Conservation (phyloP, 192 early-diverging fungal species). For the Neocallimastix lanati region DNA sequence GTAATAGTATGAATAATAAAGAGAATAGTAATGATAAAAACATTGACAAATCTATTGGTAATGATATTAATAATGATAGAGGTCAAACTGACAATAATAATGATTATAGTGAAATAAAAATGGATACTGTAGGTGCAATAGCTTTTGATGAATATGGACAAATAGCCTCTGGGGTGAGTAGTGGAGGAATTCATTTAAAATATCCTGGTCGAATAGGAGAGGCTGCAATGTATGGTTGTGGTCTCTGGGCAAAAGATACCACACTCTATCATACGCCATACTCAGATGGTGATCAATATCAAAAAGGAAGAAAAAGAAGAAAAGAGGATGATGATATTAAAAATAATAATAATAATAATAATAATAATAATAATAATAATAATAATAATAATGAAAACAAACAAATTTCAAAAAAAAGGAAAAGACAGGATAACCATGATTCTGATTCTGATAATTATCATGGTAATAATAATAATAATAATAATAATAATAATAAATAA, state of each 20-base stretch:
- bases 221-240: slow-evolving; percentile 65
- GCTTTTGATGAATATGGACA: slow-evolving; percentile 44
- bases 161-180: slow-evolving; percentile 57
- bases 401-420: no score
- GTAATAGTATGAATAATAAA: no score
- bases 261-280: neutral
- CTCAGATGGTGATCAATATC: neutral
- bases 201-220: slow-evolving; percentile 67
- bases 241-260: slow-evolving; percentile 45
- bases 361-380: slow-evolving; percentile 11
- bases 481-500: no score
- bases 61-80: no score
- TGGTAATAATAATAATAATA: no score
- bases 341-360: no score
- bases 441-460: neutral
- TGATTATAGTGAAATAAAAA: slow-evolving; percentile 27
- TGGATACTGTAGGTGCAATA: slow-evolving; percentile 82
- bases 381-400: neutral
- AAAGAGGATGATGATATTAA: no score
- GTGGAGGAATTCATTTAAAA: slow-evolving; percentile 74
- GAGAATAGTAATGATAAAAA: no score
- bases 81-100: neutral
- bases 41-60: no score
- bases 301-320: neutral
- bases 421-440: no score